phyloP scores from a whole-genome alignment of 139 green algal genomes.

The Pycnococcus provasolii region DNA sequence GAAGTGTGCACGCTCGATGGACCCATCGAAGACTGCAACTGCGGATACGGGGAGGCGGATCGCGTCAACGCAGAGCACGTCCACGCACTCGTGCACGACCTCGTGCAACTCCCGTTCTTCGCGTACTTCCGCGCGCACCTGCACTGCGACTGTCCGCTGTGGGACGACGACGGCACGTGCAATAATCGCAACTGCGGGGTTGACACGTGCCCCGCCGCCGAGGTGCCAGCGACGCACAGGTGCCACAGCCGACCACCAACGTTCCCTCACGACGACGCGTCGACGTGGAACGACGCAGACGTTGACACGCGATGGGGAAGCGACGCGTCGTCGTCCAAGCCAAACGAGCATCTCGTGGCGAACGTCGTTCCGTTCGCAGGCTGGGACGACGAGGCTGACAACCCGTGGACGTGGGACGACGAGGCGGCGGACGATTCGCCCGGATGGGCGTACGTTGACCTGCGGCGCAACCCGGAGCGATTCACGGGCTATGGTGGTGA shows the following conservation, averaged over 20 bases:
- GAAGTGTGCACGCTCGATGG: too few species aligned
- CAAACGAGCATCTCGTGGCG: not conserved
- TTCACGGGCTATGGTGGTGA: slow-evolving; percentile 87
- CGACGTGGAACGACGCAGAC: slow-evolving; percentile 10
- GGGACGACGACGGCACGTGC: slow-evolving; percentile 92
- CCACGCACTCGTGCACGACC: too few species aligned
- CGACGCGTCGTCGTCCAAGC: slow-evolving; percentile 1
- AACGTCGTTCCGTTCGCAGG: not conserved
- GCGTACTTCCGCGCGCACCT: slow-evolving; percentile 55
- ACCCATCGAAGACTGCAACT: too few species aligned
- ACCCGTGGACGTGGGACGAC: slow-evolving; percentile 83
- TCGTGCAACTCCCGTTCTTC: too few species aligned
- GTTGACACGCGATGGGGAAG: slow-evolving; percentile 27
- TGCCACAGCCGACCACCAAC: slow-evolving; percentile 5
- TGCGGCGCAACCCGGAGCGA: slow-evolving; percentile 79
- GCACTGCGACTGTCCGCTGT: slow-evolving; percentile 86
- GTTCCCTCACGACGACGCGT: slow-evolving; percentile 35
- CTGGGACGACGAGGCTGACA: slow-evolving; percentile 48
- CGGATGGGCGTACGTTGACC: slow-evolving; percentile 89
- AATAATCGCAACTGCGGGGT: slow-evolving; percentile 63
- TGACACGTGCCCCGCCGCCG: slow-evolving; percentile 66
- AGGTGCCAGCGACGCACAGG: slow-evolving; percentile 64
- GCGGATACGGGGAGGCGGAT: too few species aligned
- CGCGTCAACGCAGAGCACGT: too few species aligned
- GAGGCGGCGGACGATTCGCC: slow-evolving; percentile 37